Conservation (phyloP, 1,284 basidiomycete genomes). For the Moesziomyces sp. region DNA sequence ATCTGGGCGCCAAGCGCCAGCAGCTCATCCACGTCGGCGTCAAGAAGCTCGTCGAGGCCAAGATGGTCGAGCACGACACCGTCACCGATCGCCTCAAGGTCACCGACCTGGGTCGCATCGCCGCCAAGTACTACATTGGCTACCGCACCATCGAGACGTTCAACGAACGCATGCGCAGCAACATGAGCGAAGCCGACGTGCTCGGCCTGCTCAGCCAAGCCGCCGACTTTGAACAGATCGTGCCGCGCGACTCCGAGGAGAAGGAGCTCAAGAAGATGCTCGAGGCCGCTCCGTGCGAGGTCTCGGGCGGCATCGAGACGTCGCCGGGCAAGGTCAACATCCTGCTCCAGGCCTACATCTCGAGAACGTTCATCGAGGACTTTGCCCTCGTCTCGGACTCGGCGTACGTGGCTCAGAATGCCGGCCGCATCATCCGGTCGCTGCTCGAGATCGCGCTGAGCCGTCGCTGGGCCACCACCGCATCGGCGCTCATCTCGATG, state of each 20-base stretch:
- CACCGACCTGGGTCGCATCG: conserved; percentile 91
- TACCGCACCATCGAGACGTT: conserved; percentile 89
- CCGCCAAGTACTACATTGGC: conserved; percentile 95
- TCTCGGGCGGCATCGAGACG: conserved; percentile 80
- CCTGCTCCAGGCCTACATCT: conserved; percentile 90
- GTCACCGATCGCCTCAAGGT: conserved; percentile 76
- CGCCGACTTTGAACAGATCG: conserved; percentile 96
- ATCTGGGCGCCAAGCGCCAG: conserved; percentile 79
- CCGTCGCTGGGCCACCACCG: conserved; percentile 86
- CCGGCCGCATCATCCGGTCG: conserved; percentile 90
- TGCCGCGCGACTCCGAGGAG: conserved; percentile 88
- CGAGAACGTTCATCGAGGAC: conserved; percentile 83
- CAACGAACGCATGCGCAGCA: conserved; percentile 81
- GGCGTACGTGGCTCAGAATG: conserved; percentile 84
- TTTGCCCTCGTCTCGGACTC: conserved; percentile 97
- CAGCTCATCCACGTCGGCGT: conserved; percentile 81
- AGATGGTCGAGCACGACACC: conserved; percentile 85
- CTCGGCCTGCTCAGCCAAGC: conserved; percentile 87
- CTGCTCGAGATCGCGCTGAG: conserved; percentile 93
- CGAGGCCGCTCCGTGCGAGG: conserved; percentile 70
- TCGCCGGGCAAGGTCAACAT: conserved; percentile 93
- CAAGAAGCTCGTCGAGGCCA: conserved; percentile 76
- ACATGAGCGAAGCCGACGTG: conserved; percentile 94
- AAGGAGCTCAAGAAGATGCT: conserved; percentile 82
- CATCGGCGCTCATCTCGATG: conserved; percentile 84